Conservation (phyloP, 2,329 filamentous ascomycete genomes). For the Xylaria sp. region DNA sequence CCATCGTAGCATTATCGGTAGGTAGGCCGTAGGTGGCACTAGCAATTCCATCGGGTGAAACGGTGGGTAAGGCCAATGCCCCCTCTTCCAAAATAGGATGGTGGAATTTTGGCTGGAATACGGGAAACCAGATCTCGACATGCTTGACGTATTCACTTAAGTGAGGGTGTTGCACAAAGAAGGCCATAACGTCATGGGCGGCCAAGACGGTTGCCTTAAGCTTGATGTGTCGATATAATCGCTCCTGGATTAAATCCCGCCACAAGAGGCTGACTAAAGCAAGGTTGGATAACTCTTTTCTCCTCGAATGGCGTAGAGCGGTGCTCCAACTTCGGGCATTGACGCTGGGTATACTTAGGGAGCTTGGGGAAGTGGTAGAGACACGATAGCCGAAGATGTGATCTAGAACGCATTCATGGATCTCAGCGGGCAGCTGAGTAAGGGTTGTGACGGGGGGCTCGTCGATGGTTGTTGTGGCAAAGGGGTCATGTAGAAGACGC, state of each 20-base stretch:
- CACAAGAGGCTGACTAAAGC: conserved; percentile 68
- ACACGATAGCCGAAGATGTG: conserved; percentile 72
- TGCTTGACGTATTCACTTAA: conserved; percentile 71
- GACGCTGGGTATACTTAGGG: conserved; percentile 58
- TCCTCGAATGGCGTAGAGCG: conserved; percentile 68
- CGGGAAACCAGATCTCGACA: conserved; percentile 78
- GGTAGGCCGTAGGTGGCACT: conserved; percentile 64
- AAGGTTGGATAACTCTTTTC: conserved; percentile 70
- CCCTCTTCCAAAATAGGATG: conserved; percentile 50
- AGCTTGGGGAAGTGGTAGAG: conserved; percentile 63
- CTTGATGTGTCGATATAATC: conserved; percentile 77
- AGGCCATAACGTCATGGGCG: conserved; percentile 62
- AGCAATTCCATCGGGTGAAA: conserved; percentile 61
- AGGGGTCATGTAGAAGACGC: conserved; percentile 36
- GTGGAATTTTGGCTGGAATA: conserved; percentile 65
- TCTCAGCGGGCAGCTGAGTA: conserved; percentile 67
- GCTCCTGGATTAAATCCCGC: conserved; percentile 71
- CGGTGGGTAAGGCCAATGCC: conserved; percentile 53
- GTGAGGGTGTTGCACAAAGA: conserved; percentile 64
- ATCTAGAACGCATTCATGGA: conserved; percentile 74
- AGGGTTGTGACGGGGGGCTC: conserved; percentile 47
- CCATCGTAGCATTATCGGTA: conserved; percentile 70
- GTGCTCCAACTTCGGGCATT: conserved; percentile 66
- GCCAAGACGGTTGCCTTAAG: conserved; percentile 72
- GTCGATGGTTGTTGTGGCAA: conserved; percentile 34